Conservation (phyloP, 768 basidiomycete genomes). For the Boletus sensibilis region DNA sequence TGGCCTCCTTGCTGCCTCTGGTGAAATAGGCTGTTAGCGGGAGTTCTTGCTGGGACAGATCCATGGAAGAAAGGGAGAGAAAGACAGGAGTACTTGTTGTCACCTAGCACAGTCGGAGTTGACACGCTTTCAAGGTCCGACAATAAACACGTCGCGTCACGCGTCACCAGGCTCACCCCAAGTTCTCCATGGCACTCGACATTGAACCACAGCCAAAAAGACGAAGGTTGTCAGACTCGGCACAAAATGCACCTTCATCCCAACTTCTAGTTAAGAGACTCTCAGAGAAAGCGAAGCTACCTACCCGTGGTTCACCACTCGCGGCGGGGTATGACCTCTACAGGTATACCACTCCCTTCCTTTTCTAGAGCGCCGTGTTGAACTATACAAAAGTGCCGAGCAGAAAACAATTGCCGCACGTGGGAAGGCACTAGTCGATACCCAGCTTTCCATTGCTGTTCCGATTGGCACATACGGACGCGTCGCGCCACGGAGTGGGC, state of each 20-base stretch:
- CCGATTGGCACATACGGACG: conserved; percentile 94
- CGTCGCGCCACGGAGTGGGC: conserved; percentile 91
- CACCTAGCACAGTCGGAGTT: conserved; percentile 33
- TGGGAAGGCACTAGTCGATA: conserved; percentile 90
- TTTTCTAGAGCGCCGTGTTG: background rate
- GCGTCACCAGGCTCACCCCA: background rate
- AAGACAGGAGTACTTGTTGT: background rate
- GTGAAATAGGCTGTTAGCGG: conserved; percentile 31
- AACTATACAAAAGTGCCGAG: conserved; percentile 62
- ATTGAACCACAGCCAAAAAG: conserved; percentile 50
- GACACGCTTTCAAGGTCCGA: conserved; percentile 39
- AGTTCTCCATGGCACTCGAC: conserved; percentile 16
- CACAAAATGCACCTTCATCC: conserved; percentile 37
- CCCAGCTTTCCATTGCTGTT: conserved; percentile 91
- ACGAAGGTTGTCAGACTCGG: conserved; percentile 54
- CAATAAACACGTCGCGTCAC: conserved; percentile 22
- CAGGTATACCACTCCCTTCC: conserved; percentile 47
- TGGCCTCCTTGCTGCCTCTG: conserved; percentile 13
- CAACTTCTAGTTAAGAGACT: conserved; percentile 82
- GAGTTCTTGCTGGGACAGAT: conserved; percentile 34
- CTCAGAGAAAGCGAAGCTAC: conserved; percentile 77
- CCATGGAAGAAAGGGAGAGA: conserved; percentile 18
- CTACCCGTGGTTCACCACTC: conserved; percentile 81
- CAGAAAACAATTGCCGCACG: conserved; percentile 78
- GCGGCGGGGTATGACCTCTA: conserved; percentile 96